A percentile compares a stretch with the other conserved stretches of the same genome.
Conservation (phyloP, 345 rosid species). For the Gynandropsis gynandra region DNA sequence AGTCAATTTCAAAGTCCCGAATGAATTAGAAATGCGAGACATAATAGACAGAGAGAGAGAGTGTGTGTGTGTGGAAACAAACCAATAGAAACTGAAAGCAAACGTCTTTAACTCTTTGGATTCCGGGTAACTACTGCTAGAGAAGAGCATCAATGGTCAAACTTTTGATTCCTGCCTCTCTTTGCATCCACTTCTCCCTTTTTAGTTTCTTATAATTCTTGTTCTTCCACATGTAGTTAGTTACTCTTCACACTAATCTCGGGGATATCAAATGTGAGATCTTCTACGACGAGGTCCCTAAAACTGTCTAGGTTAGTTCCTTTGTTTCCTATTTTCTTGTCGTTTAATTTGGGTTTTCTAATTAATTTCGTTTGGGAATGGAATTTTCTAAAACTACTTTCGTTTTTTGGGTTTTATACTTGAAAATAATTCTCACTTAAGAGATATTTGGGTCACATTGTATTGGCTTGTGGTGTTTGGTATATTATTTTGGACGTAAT, state of each 20-base stretch:
- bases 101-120: background rate
- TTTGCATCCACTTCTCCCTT: background rate
- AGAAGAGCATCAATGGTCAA: conserved; percentile 24
- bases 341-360: background rate
- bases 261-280: conserved; percentile 98
- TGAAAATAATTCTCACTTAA: too few relatives aligned
- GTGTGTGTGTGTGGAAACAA: conserved; percentile 2
- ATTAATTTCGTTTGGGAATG: background rate
- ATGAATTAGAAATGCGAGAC: conserved; percentile 2
- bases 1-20: conserved; percentile 17
- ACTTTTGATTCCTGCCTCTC: background rate
- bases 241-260: conserved; percentile 93
- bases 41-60: too few relatives aligned
- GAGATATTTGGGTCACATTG: too few relatives aligned
- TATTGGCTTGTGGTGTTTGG: too few relatives aligned
- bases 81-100: background rate
- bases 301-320: conserved; percentile 72
- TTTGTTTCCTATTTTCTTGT: background rate
- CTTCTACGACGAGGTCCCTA: conserved; percentile 89
- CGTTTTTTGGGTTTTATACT: too few relatives aligned
- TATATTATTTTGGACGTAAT: too few relatives aligned
- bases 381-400: too few relatives aligned
- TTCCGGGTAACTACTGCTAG: background rate
- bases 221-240: conserved; percentile 44
- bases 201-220: background rate